Evolutionary conservation across 2,329 filamentous ascomycete species (phyloP).

Genomic region (Eutypella sp.): DNA sequence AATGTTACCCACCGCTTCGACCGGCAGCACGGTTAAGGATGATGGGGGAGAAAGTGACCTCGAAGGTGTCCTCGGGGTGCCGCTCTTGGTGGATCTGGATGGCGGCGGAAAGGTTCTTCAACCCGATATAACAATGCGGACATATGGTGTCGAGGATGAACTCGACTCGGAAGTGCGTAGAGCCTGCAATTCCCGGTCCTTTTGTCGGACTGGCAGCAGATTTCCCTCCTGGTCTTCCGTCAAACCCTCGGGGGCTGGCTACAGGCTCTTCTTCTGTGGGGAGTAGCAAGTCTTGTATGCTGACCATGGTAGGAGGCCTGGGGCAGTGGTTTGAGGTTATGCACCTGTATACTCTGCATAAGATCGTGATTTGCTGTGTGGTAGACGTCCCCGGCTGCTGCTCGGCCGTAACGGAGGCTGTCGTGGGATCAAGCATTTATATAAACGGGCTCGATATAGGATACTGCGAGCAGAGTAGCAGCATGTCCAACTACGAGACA

Average conservation of each 20-base stretch:
- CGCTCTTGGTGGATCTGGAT: constrained; percentile 34
- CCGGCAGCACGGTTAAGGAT: constrained; percentile 32
- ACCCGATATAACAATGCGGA: constrained; percentile 47
- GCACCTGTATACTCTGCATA: no score
- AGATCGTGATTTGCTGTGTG: no score
- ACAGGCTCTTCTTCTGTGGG: constrained; percentile 13
- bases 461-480: no score
- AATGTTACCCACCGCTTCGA: constrained; percentile 21
- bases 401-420: no score
- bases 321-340: neutral
- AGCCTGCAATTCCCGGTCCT: constrained; percentile 16
- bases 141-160: constrained; percentile 47
- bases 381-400: no score
- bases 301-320: constrained; percentile 18
- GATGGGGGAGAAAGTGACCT: constrained; percentile 43
- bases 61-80: constrained; percentile 40
- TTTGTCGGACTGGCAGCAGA: neutral
- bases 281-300: constrained; percentile 23
- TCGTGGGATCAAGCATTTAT: no score
- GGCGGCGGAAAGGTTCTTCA: constrained; percentile 40
- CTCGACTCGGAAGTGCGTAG: constrained; percentile 35
- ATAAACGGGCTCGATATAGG: no score
- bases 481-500: no score
- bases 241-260: neutral
- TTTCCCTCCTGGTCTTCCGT: constrained; percentile 1